Evolutionary conservation across 2,329 filamentous ascomycete genomes (phyloP), one percentile per base, ranked within the genome.

Genomic region (Trichoderma afroharzianum): DNA sequence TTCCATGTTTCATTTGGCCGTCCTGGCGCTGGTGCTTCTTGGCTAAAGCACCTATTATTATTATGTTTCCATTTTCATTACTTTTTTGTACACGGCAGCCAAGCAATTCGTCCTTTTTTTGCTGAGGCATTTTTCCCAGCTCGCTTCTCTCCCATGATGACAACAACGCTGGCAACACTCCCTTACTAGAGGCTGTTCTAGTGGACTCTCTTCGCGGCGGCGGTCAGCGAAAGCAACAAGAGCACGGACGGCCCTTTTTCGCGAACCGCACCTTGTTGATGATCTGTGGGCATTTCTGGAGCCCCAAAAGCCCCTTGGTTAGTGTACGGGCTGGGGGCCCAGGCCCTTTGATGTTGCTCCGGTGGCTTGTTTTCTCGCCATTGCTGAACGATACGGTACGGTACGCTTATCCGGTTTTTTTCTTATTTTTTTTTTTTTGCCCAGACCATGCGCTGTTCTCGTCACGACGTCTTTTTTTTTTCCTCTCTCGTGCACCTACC

Each of bases 101-200:
- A 53, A 53, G 62, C 32, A 64, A n/a, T 39, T 14, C 18, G 47
- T 18, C 15, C 8, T 67, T 43, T 15, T 67, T 57, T 58, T 6
- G 63, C 63, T 67, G 63, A 67, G 63, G 63, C 63, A 67, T 67
- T 67, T 67, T 67, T 28, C n/a, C 14, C 53, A 15, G 30, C 63
- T 67, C 50, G 47, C 63, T 39, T 58, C 63, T 53, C 63, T 57
- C 63, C 63, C 63, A 67, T 57, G 50, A 57, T 57, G 63, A 67
- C 63, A 67, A 39, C 63, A 67, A 57, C 63, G 50, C 50, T 39
- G 50, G 63, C 33, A n/a, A n/a, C 21, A 15, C 63, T 66, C 63
- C 63, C 63, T 36, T 36, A 47, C 26, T 33, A 32, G 43, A 64
- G n/a, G n/a, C 62, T 18, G 5, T 36, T 26, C n/a, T 55, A 26